Base-by-base conservation (phyloP, 441 rosid species). In the Manihot esculenta region DNA sequence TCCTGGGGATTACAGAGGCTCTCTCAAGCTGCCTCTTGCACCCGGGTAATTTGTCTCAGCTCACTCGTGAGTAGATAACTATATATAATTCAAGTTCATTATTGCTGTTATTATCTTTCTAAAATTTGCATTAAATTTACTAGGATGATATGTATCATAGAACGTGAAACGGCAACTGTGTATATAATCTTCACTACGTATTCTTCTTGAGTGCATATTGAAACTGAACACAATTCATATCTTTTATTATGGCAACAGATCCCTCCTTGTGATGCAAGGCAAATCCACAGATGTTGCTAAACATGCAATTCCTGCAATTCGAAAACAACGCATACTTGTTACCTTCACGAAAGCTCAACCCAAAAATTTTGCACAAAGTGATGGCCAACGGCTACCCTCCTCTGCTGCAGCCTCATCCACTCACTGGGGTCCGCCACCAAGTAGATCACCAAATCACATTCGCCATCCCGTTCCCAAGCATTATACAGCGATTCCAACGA, bases 1-100 rank as follows among this genome's bases (percentile, higher is more conserved):
- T 72, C 93, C 89, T 0, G 99, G 97, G 44, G 94, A 91, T 69
- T 93, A 76, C 77, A 87, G 69, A 76, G 98, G 99, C 66, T 77
- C 97, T 63, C 90, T 93, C 54, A 93, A 82, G 82, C 87, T 95
- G 21, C 83, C 98, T 44, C 77, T 91, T 71, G 42, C 84, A 53
- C 95, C 97, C 33, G 99, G 99, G 99, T 95, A 88, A 72, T 71
- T 33, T 55, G 41, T 61, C 65, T 59, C 24, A 7, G 47, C 15
- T n/a, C n/a, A n/a, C n/a, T n/a, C n/a, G n/a, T n/a, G n/a, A n/a
- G n/a, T n/a, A n/a, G n/a, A n/a, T n/a, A n/a, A n/a, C n/a, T n/a
- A n/a, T 4, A 35, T 1, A 67, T 21, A 20, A 18, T 15, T n/a
- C 48, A 49, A 10, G 30, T 56, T 47, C 17, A 14, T 50, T 23